phyloP scores from a whole-genome alignment of 495 filamentous ascomycete genomes.

The Aspergillus diversus region DNA sequence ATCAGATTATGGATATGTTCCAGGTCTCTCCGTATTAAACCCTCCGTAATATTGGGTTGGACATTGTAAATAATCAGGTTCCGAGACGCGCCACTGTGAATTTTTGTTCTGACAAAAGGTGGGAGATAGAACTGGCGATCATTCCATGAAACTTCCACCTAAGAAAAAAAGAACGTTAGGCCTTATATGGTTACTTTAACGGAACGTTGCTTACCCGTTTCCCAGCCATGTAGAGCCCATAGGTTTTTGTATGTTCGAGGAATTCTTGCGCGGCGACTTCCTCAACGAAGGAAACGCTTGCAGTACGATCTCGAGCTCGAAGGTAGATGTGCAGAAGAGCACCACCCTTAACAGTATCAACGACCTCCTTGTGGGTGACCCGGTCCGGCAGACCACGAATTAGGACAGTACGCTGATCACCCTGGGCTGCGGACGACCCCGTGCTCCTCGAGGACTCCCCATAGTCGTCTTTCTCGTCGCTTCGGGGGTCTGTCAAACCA shows the following conservation, averaged over 20 bases:
- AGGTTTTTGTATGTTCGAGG: slow-evolving; percentile 62
- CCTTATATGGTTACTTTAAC: neutral
- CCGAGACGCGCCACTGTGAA: slow-evolving; percentile 73
- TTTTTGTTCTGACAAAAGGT: slow-evolving; percentile 66
- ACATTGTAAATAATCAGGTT: slow-evolving; percentile 70
- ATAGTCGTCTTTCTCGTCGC: slow-evolving; percentile 46
- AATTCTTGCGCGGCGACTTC: slow-evolving; percentile 66
- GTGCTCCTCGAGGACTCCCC: slow-evolving; percentile 35
- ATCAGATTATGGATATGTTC: slow-evolving; percentile 83
- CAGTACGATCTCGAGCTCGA: slow-evolving; percentile 61
- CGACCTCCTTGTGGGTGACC: slow-evolving; percentile 67
- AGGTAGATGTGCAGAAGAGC: slow-evolving; percentile 71
- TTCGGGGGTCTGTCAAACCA: slow-evolving; percentile 33
- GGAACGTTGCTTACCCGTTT: slow-evolving; percentile 60
- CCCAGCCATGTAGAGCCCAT: slow-evolving; percentile 70
- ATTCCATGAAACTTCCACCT: slow-evolving; percentile 74
- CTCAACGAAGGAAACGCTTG: slow-evolving; percentile 72
- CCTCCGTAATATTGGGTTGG: slow-evolving; percentile 62
- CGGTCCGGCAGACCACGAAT: slow-evolving; percentile 66
- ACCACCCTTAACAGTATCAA: slow-evolving; percentile 68
- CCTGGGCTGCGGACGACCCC: slow-evolving; percentile 18
- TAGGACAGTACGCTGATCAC: slow-evolving; percentile 61
- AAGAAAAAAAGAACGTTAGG: slow-evolving; percentile 6
- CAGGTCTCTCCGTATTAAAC: slow-evolving; percentile 69
- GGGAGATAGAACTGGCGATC: slow-evolving; percentile 74